phyloP scores from a whole-genome alignment of 2,329 filamentous ascomycete species.

The Fusarium succisae region DNA sequence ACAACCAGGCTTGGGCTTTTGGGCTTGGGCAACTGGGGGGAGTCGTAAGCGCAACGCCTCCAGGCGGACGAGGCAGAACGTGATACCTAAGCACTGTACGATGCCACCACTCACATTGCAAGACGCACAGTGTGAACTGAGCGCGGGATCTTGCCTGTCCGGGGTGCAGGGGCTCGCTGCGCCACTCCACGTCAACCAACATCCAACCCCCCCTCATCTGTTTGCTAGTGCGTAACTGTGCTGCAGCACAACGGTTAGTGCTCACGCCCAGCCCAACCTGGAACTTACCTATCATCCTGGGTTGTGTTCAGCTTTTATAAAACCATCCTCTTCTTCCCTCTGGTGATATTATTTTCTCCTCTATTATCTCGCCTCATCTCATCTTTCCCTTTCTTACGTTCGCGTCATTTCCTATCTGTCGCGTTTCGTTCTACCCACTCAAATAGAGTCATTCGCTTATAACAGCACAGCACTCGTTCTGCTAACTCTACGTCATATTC shows the following conservation, averaged over 20 bases:
- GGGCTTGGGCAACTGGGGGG: background rate
- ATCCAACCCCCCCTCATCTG: slow-evolving; percentile 24
- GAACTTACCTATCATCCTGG: background rate
- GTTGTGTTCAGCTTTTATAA: slow-evolving; percentile 34
- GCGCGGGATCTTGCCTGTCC: slow-evolving; percentile 13
- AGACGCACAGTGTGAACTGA: background rate
- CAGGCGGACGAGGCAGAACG: slow-evolving; percentile 27
- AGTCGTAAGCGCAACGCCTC: slow-evolving; percentile 37
- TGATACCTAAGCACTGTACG: slow-evolving; percentile 1
- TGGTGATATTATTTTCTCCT: background rate
- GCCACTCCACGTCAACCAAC: slow-evolving; percentile 34
- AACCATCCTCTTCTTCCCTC: slow-evolving; percentile 27
- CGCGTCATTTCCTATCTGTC: slow-evolving; percentile 5
- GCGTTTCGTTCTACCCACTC: slow-evolving; percentile 3
- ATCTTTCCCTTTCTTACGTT: slow-evolving; percentile 14
- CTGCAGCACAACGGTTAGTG: slow-evolving; percentile 7
- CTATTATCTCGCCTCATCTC: slow-evolving; percentile 11
- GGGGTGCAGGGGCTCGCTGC: slow-evolving; percentile 21
- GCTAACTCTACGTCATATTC: slow-evolving; percentile 37
- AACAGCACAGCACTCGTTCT: slow-evolving; percentile 24
- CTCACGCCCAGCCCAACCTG: slow-evolving; percentile 20
- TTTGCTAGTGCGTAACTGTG: background rate
- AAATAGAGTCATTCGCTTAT: slow-evolving; percentile 28
- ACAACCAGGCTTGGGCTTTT: slow-evolving; percentile 18
- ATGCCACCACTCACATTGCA: fast-evolving